Base-by-base conservation (phyloP, 2,329 filamentous ascomycete species). In the Byssoonygena ceratinophila region DNA sequence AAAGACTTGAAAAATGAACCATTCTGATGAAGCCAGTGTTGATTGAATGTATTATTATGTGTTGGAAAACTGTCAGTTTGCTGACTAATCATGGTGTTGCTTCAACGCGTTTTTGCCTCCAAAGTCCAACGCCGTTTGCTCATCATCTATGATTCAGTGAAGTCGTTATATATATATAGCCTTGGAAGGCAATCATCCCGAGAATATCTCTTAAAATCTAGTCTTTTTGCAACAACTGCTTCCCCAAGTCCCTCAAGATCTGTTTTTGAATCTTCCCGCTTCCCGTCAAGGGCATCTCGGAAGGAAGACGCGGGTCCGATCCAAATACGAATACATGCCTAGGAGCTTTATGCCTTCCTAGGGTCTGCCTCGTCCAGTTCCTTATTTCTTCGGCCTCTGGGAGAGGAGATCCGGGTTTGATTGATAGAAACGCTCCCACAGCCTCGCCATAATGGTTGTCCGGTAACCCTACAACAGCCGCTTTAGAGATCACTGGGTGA, bases 321-420 rank as follows among this genome's bases (percentile, higher is more conserved):
- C 85, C 86, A 23, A 90, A 74, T 77, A 85, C 87, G 63, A 89
- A 89, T n/a, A 90, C 65, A 64, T 88, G 78, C 7, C 78, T 72
- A 0, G 86, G 85, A 2, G 83, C 81, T 58, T 86, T 86, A 63
- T 85, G 82, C 34, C 76, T 71, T 1, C 82, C 82, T 5, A 86
- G 73, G 32, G 73, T 76, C 58, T 77, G 69, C 47, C 78, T 74
- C 1, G 81, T 80, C 82, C 82, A 85, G 40, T 76, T 73, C 14
- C 76, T 71, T n/a, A 85, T 64, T 56, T 82, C 77, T 4, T 76
- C 71, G 46, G 76, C 74, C 0, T 66, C 66, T 1, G 76, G 79
- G 49, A 68, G 61, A 20, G 57, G 54, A 12, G 66, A 59, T 8
- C 63, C 66, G 0, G 55, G 52, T 31, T 63, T 59, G 14, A 68